These are phyloP conservation scores for Porphyrellus cyaneotinctus DNA, from an alignment of 768 basidiomycete species.

Conservation along the genomic window DNA sequence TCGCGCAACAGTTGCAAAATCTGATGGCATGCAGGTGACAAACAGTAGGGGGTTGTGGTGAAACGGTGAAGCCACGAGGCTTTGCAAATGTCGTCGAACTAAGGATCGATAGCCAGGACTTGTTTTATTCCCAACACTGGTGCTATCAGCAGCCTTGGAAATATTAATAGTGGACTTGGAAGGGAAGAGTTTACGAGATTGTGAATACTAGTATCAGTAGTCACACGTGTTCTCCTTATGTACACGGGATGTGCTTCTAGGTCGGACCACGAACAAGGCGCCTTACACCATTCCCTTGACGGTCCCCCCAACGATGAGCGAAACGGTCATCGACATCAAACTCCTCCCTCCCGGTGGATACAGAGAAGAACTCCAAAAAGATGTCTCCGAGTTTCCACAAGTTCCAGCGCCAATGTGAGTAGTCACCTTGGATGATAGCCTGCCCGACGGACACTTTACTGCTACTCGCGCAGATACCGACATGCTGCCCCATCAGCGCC, in stretches of 20 bases:
- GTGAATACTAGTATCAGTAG: too few relatives aligned
- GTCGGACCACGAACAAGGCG: too few relatives aligned
- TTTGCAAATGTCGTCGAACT: too few relatives aligned
- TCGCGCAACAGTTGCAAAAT: neutral
- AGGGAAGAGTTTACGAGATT: too few relatives aligned
- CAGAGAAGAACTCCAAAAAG: constrained; percentile 6
- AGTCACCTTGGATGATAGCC: neutral
- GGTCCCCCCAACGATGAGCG: constrained; percentile 12
- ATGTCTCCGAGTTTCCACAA: constrained; percentile 13
- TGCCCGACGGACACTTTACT: neutral
- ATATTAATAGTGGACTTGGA: too few relatives aligned
- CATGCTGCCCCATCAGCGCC: constrained; percentile 41
- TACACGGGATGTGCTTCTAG: too few relatives aligned
- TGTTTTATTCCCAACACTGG: too few relatives aligned
- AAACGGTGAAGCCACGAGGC: too few relatives aligned
- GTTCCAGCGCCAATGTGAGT: constrained; percentile 29
- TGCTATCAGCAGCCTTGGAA: too few relatives aligned
- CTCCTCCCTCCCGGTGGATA: neutral
- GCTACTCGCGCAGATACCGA: constrained; percentile 25
- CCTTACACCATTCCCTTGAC: neutral
- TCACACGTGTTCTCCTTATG: neutral
- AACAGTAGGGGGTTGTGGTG: too few relatives aligned
- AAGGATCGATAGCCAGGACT: too few relatives aligned
- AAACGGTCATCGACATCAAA: constrained; percentile 8
- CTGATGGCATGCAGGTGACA: constrained; percentile 33